These are phyloP conservation scores for Aspergillus ustus DNA, from an alignment of 2,329 filamentous ascomycete genomes.

Conservation along the genomic window DNA sequence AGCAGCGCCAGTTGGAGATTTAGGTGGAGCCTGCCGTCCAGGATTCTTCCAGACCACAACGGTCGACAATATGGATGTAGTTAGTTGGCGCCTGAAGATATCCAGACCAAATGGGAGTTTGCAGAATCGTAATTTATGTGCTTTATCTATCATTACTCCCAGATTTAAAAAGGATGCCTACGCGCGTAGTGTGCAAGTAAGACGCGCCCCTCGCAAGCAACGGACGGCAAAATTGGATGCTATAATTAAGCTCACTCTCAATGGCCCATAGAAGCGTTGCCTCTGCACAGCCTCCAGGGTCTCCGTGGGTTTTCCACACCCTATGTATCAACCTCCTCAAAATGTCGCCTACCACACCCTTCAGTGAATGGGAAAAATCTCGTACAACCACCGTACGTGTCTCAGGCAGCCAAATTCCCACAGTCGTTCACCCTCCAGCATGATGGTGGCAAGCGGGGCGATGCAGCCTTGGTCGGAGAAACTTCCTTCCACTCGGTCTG, in stretches of 20 bases:
- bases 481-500: not conserved
- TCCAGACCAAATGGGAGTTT: no score
- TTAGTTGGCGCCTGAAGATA: not conserved
- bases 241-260: constrained; percentile 7
- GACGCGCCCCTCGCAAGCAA: not conserved
- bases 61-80: not conserved
- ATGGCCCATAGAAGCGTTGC: not conserved
- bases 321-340: not conserved
- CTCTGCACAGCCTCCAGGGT: constrained; percentile 15
- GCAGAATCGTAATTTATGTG: no score
- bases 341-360: not conserved
- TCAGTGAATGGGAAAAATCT: not conserved
- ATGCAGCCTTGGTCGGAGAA: not conserved
- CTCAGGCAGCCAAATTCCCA: not conserved
- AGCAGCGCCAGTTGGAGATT: not conserved
- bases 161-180: no score
- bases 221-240: not conserved
- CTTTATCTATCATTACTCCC: no score
- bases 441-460: not conserved
- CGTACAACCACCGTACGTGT: not conserved
- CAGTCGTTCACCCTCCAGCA: not conserved
- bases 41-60: not conserved
- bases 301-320: not conserved
- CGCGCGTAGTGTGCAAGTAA: no score
- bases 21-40: not conserved